Evolutionary conservation across 225 moss, liverwort and hornwort genomes (phyloP).

Genomic region (Physcomitrellopsis africana): DNA sequence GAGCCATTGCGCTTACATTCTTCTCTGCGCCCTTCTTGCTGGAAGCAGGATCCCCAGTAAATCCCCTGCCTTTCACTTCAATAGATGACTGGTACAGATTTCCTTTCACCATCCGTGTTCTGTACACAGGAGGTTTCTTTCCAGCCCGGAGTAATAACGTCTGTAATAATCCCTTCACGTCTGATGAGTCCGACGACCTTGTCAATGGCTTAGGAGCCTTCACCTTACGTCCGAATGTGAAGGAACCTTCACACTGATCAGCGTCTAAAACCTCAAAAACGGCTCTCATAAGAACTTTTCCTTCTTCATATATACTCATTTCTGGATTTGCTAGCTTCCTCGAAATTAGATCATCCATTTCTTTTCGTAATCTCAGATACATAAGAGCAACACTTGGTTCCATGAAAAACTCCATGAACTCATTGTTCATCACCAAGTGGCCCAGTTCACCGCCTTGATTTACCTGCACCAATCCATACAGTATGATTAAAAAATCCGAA

Average conservation of each 20-base stretch:
- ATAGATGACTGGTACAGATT: constrained; percentile 78
- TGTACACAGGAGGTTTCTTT: constrained; percentile 75
- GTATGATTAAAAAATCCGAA: constrained; percentile 1
- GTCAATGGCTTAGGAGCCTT: constrained; percentile 35
- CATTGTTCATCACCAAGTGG: constrained; percentile 88
- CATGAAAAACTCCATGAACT: constrained; percentile 92
- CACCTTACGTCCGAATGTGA: constrained; percentile 78
- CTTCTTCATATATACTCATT: constrained; percentile 70
- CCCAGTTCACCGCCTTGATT: constrained; percentile 75
- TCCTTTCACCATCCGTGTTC: constrained; percentile 61
- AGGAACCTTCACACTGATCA: constrained; percentile 80
- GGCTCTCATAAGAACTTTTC: constrained; percentile 64
- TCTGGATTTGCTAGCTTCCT: constrained; percentile 80
- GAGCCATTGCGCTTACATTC: constrained; percentile 73
- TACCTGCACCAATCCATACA: constrained; percentile 40
- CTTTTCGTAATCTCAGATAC: constrained; percentile 83
- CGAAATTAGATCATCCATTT: constrained; percentile 76
- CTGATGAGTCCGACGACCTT: constrained; percentile 42
- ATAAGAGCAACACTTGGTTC: constrained; percentile 71
- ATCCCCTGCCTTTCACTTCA: constrained; percentile 68
- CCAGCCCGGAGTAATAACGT: constrained; percentile 77
- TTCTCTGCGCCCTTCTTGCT: constrained; percentile 92
- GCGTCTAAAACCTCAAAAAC: constrained; percentile 79
- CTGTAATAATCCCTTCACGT: constrained; percentile 83
- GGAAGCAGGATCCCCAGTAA: constrained; percentile 72